Percentiles rank a stretch among this genome's conserved stretches.
Conservation (phyloP, 2,329 filamentous ascomycete genomes). For the Colletotrichum higginsianum region DNA sequence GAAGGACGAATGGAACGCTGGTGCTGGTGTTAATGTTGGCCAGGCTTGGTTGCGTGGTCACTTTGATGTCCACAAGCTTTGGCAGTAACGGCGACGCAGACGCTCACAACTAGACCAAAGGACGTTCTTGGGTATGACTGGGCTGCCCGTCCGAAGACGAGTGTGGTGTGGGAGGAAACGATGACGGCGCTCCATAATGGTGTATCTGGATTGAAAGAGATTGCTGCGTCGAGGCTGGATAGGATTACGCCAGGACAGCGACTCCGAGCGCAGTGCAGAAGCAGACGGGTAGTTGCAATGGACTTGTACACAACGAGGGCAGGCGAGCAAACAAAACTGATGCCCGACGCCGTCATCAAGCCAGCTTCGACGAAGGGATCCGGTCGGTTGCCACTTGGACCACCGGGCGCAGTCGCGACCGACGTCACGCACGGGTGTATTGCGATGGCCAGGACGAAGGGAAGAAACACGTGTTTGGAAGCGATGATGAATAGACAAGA, state of each 20-base stretch:
- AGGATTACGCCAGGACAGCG: not conserved
- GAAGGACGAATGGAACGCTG: not conserved
- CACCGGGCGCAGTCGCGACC: constrained; percentile 14
- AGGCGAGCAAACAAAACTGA: not conserved
- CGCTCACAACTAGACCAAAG: not conserved
- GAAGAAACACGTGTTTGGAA: constrained; percentile 14
- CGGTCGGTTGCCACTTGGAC: not conserved
- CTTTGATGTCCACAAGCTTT: not conserved
- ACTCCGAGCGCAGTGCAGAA: not conserved
- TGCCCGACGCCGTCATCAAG: not conserved
- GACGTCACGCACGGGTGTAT: constrained; percentile 30
- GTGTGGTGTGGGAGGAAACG: not conserved
- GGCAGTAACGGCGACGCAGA: not conserved
- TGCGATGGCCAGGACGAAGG: not conserved
- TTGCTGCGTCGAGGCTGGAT: not conserved
- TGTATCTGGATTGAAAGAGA: constrained; percentile 7
- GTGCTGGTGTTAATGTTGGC: not conserved
- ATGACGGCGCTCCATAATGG: not conserved
- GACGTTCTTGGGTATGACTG: not conserved
- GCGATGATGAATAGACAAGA: not conserved
- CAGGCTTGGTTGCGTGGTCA: constrained; percentile 7
- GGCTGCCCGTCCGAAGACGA: constrained; percentile 16
- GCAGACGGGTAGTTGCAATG: not conserved
- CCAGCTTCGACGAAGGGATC: not conserved
- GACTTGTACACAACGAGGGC: too few relatives aligned